Percentiles rank a stretch among this genome's conserved stretches.
Conservation (phyloP, 768 basidiomycete genomes). For the Agaricus subrufescens region DNA sequence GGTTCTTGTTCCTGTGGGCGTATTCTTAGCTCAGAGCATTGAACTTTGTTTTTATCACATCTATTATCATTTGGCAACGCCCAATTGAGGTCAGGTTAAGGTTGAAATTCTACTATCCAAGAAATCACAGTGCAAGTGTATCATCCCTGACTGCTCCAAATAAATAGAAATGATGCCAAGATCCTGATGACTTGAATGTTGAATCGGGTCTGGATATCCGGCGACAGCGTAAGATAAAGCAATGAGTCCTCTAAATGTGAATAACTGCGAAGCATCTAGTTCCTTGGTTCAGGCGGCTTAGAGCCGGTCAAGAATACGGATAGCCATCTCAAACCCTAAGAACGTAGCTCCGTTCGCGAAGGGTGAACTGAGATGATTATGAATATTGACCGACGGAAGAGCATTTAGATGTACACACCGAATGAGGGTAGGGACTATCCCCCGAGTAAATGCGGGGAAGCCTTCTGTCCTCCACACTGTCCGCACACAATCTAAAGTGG, state of each 20-base stretch:
- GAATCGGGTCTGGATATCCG: too few species aligned
- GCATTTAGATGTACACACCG: slow-evolving; percentile 44
- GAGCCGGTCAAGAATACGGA: slow-evolving; percentile 53
- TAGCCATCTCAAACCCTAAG: slow-evolving; percentile 92
- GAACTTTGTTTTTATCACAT: too few species aligned
- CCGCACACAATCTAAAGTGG: slow-evolving; percentile 77
- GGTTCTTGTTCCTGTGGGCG: too few species aligned
- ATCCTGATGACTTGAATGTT: too few species aligned
- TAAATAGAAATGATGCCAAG: too few species aligned
- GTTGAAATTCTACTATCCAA: too few species aligned
- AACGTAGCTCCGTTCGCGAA: slow-evolving; percentile 98
- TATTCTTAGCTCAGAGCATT: too few species aligned
- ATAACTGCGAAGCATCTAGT: not conserved
- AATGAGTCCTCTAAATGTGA: not conserved
- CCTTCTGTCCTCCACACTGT: slow-evolving; percentile 85
- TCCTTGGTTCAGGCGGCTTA: slow-evolving; percentile 7
- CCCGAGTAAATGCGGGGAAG: slow-evolving; percentile 80
- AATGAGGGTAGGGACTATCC: slow-evolving; percentile 89
- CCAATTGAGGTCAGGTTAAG: not conserved
- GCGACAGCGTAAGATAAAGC: too few species aligned
- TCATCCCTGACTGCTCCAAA: too few species aligned
- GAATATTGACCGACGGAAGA: not conserved
- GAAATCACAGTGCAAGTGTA: too few species aligned
- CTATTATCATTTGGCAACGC: not conserved
- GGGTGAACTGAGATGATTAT: slow-evolving; percentile 59